Evolutionary conservation across 1,284 basidiomycete species (phyloP).

Genomic region (Boletus semigastroideus): DNA sequence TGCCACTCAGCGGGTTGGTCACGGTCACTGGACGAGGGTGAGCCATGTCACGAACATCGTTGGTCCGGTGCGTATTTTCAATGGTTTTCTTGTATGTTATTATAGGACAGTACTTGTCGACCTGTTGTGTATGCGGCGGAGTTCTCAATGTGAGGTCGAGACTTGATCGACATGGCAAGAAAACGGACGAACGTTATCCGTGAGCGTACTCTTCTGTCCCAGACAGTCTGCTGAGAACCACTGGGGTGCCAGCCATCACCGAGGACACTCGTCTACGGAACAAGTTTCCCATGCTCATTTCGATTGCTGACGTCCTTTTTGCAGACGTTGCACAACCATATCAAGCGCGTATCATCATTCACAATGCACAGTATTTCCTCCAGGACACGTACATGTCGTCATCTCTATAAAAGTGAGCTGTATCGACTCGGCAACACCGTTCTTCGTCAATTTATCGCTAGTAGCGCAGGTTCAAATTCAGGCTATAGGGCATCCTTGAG

Average conservation of each 20-base stretch:
- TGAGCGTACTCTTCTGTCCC: slow-evolving; percentile 42
- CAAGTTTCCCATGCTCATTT: slow-evolving; percentile 94
- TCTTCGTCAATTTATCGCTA: too few relatives aligned
- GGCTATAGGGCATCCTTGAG: too few relatives aligned
- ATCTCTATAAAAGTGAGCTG: slow-evolving; percentile 99
- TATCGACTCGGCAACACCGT: too few relatives aligned
- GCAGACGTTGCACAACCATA: slow-evolving; percentile 99
- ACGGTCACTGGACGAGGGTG: too few relatives aligned
- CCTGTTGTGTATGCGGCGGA: slow-evolving; percentile 97
- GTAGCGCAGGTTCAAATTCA: too few relatives aligned
- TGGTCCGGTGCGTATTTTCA: too few relatives aligned
- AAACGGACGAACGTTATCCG: slow-evolving; percentile 99
- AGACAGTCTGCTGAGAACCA: slow-evolving; percentile 1
- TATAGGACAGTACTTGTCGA: too few relatives aligned
- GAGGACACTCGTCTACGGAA: slow-evolving; percentile 96
- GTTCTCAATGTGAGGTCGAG: slow-evolving; percentile 96
- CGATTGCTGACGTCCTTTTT: slow-evolving; percentile 94
- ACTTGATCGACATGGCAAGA: slow-evolving; percentile 99
- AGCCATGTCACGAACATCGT: too few relatives aligned
- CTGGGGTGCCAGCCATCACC: slow-evolving; percentile 79
- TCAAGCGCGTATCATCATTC: slow-evolving; percentile 92
- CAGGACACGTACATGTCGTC: slow-evolving; percentile 93
- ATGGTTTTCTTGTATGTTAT: too few relatives aligned
- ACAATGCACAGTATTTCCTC: slow-evolving; percentile 96
- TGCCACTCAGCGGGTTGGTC: too few relatives aligned